Conservation (phyloP, 768 basidiomycete genomes). For the Strobilomyces confusus region DNA sequence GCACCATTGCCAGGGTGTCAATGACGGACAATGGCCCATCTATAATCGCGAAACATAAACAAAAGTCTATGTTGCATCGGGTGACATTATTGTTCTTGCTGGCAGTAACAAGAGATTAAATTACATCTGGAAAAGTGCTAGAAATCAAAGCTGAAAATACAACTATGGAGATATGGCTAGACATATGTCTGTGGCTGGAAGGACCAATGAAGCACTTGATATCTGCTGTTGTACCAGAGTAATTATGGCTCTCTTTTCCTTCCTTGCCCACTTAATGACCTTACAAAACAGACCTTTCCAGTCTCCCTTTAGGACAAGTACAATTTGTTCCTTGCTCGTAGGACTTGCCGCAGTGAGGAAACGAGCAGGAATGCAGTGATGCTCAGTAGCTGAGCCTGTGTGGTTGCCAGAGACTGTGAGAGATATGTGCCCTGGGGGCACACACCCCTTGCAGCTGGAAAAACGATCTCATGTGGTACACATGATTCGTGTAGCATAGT, state of each 20-base stretch:
- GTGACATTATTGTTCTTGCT: too few species aligned
- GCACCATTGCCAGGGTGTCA: too few species aligned
- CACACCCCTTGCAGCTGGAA: background rate
- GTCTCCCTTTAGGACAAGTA: background rate
- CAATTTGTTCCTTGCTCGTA: background rate
- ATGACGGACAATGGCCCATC: too few species aligned
- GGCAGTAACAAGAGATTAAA: too few species aligned
- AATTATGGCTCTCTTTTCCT: background rate
- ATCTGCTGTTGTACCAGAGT: background rate
- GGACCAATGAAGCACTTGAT: background rate
- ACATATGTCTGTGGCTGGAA: background rate
- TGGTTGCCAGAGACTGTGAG: background rate
- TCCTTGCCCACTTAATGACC: background rate
- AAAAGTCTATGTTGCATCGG: too few species aligned
- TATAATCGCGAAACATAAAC: too few species aligned
- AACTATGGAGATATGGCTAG: background rate
- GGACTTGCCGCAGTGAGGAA: background rate
- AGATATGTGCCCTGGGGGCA: background rate
- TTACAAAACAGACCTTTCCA: background rate
- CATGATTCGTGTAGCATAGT: background rate
- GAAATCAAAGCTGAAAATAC: too few species aligned
- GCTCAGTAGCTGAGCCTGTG: background rate
- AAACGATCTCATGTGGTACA: background rate
- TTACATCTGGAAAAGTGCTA: too few species aligned
- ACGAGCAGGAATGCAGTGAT: background rate